These are phyloP conservation scores for Ceratocystis destructans DNA, from an alignment of 2,329 filamentous ascomycete species.

Conservation along the genomic window DNA sequence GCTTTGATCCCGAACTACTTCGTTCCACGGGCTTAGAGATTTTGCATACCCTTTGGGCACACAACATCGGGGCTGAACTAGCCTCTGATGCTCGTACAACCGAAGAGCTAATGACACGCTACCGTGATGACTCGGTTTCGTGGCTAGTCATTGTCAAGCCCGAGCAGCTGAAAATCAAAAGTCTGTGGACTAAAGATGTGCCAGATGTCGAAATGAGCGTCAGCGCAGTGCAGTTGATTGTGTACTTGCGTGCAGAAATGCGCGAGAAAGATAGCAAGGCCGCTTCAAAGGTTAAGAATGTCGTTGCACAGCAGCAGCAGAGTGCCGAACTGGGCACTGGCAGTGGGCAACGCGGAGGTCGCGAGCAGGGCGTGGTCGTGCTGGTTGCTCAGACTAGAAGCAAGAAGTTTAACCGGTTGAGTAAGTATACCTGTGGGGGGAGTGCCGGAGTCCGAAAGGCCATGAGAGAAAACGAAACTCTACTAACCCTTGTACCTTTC, in stretches of 20 bases:
- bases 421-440: slow-evolving; percentile 3
- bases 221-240: slow-evolving; percentile 41
- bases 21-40: slow-evolving; percentile 64
- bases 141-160: slow-evolving; percentile 86
- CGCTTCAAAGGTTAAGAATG: slow-evolving; percentile 30
- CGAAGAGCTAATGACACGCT: slow-evolving; percentile 64
- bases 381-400: slow-evolving; percentile 67
- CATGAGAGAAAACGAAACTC: background rate
- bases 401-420: slow-evolving; percentile 78
- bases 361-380: slow-evolving; percentile 67
- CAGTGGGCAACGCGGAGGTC: slow-evolving; percentile 24
- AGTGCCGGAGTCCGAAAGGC: background rate
- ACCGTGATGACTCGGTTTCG: slow-evolving; percentile 62
- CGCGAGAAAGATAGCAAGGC: slow-evolving; percentile 60
- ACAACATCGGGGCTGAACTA: slow-evolving; percentile 78
- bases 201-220: slow-evolving; percentile 61
- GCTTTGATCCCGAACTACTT: slow-evolving; percentile 66
- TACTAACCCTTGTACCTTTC: background rate
- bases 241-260: slow-evolving; percentile 68
- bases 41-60: slow-evolving; percentile 63
- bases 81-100: slow-evolving; percentile 64
- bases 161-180: slow-evolving; percentile 67
- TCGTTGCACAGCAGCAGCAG: slow-evolving; percentile 22
- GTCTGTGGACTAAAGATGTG: slow-evolving; percentile 59
- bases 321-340: slow-evolving; percentile 16